Evolutionary conservation across 495 filamentous ascomycete genomes (phyloP).

Genomic region (Xylaria curta): DNA sequence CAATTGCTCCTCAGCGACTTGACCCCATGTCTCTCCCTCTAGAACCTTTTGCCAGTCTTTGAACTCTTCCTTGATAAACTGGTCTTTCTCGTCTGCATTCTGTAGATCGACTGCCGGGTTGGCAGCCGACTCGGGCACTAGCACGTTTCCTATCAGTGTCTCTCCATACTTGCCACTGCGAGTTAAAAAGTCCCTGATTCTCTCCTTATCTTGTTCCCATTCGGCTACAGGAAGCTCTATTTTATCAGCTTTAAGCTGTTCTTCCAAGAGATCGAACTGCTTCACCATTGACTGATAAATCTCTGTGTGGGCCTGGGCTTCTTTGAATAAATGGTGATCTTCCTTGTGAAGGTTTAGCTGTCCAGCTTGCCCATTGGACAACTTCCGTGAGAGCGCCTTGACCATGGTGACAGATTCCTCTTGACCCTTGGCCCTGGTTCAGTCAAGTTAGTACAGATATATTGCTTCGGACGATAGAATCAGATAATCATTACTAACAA

Average conservation of each 20-base stretch:
- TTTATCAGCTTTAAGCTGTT: conserved; percentile 32
- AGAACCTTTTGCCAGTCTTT: conserved; percentile 36
- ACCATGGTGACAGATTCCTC: conserved; percentile 16
- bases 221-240: conserved; percentile 35
- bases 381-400: conserved; percentile 22
- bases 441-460: conserved; percentile 2
- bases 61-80: conserved; percentile 42
- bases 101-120: conserved; percentile 26
- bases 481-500: conserved; percentile 30
- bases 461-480: not conserved
- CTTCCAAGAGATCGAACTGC: conserved; percentile 36
- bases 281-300: conserved; percentile 28
- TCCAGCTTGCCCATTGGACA: conserved; percentile 5
- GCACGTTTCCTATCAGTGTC: conserved; percentile 41
- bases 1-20: conserved; percentile 42
- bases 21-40: conserved; percentile 43
- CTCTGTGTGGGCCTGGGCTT: conserved; percentile 26
- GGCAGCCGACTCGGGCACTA: conserved; percentile 32
- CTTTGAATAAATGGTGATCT: conserved; percentile 32
- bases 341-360: conserved; percentile 26
- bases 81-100: conserved; percentile 39
- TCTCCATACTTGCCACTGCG: conserved; percentile 44
- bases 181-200: conserved; percentile 42
- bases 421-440: conserved; percentile 25
- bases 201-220: conserved; percentile 46